Conservation (phyloP, 208 protist genomes). For the Lotmaria passim region DNA sequence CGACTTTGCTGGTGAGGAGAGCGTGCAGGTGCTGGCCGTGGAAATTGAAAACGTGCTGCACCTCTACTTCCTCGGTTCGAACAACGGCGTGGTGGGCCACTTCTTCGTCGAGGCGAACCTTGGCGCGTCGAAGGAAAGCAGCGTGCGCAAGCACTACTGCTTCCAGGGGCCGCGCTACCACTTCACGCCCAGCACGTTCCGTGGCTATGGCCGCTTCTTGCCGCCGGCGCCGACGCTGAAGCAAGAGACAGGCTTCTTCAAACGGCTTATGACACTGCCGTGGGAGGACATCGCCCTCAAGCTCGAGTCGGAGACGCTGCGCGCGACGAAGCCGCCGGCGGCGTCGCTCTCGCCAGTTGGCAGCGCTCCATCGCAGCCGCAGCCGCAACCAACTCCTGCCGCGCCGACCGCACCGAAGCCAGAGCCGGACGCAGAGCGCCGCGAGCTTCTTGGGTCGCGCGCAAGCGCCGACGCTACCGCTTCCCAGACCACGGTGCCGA, state of each 20-base stretch:
- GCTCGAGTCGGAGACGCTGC: constrained; percentile 70
- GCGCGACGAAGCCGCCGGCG: constrained; percentile 28
- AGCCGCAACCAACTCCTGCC: neutral
- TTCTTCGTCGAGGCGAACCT: constrained; percentile 64
- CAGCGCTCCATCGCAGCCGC: neutral
- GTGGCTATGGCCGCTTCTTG: constrained; percentile 62
- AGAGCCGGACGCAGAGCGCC: constrained; percentile 33
- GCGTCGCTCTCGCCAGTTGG: neutral
- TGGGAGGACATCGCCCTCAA: constrained; percentile 83
- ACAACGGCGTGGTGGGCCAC: constrained; percentile 67
- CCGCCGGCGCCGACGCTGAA: constrained; percentile 74
- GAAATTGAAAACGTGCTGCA: constrained; percentile 69
- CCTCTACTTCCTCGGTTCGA: constrained; percentile 74
- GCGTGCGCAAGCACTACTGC: constrained; percentile 42
- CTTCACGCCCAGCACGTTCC: constrained; percentile 67
- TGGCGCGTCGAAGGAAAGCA: constrained; percentile 38
- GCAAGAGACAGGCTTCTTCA: constrained; percentile 84
- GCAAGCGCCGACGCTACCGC: neutral
- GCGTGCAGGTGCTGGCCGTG: constrained; percentile 60
- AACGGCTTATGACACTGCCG: constrained; percentile 79
- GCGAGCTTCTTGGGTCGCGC: constrained; percentile 33
- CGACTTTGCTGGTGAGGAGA: constrained; percentile 73
- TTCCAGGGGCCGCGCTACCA: constrained; percentile 42
- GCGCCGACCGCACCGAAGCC: constrained; percentile 1
- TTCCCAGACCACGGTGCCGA: constrained; percentile 2